Evolutionary conservation across 148 eudicot species (phyloP), one percentile per base, ranked within the genome.

Genomic region (Chenopodium berlandieri): DNA sequence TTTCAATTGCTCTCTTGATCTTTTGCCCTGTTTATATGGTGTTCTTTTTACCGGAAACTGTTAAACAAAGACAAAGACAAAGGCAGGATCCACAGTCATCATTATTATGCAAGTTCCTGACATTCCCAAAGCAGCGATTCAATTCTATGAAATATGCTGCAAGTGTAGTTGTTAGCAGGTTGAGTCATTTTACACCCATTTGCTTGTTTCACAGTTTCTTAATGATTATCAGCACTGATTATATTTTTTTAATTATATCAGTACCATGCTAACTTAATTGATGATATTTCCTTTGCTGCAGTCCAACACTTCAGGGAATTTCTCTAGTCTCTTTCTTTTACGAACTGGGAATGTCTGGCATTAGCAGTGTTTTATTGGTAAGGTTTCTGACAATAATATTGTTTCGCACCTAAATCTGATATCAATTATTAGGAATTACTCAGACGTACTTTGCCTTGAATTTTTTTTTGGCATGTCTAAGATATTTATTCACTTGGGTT

Each of bases 331-430:
- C 77, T 10, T 94, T 94, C 90, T 94, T 92, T 83, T 94, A 92
- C 82, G 95, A 91, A 75, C 73, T 93, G 91, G 97, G 95, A 19
- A 90, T 91, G 97, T 91, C 95, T 60, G 95, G 95, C 79, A 93
- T 90, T 87, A 89, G 86, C 86, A 84, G 84, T 77, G 91, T 91
- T 79, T 85, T 93, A 78, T 78, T 93, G 91, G 97, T 92, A 89
- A 9, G 91, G 63, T 69, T 27, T 44, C 11, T 12, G 6, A 32
- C 19, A 0, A 69, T 69, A 31, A 1, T 20, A 7, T 62, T 62
- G 10, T 4, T 20, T 20, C 7, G 7, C 5, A 4, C 2, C 25
- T 62, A 62, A 62, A 1, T 62, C 66, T 62, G 25, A 62, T 62
- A 22, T 62, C 66, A 5, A 20, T 22, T 62, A 1, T 62, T 62